Evolutionary conservation across 805 yeast genomes (phyloP).

Genomic region (Candida namnaoensis): DNA sequence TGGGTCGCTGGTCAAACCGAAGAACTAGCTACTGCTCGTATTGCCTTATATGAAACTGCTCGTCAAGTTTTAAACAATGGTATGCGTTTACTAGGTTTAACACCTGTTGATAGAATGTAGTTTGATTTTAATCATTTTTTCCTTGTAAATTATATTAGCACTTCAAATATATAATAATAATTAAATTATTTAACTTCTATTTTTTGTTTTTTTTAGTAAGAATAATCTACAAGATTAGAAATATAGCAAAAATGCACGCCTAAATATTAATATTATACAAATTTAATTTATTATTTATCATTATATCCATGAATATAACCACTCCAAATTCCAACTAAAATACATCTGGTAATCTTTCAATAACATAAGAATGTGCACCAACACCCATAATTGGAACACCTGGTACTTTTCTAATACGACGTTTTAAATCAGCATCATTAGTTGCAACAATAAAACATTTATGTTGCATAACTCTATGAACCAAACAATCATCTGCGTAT

Average conservation of each 20-base stretch:
- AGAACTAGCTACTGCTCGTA: conserved; percentile 80
- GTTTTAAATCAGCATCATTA: conserved; percentile 92
- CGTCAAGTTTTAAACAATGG: conserved; percentile 87
- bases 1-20: conserved; percentile 96
- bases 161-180: too few relatives aligned
- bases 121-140: not conserved
- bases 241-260: too few relatives aligned
- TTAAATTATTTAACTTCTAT: too few relatives aligned
- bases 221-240: too few relatives aligned
- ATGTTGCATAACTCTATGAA: conserved; percentile 88
- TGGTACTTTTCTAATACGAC: conserved; percentile 91
- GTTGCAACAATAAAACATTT: conserved; percentile 97
- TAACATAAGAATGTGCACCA: conserved; percentile 85
- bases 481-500: conserved; percentile 97
- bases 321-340: too few relatives aligned
- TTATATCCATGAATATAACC: too few relatives aligned
- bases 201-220: too few relatives aligned
- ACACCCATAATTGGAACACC: conserved; percentile 97
- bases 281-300: too few relatives aligned
- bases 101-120: conserved; percentile 98
- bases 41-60: conserved; percentile 86
- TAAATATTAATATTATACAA: too few relatives aligned
- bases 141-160: too few relatives aligned
- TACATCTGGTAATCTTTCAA: conserved; percentile 94
- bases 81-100: conserved; percentile 80